phyloP scores from a whole-genome alignment of 2,329 filamentous ascomycete genomes.

The Fusarium sp. region DNA sequence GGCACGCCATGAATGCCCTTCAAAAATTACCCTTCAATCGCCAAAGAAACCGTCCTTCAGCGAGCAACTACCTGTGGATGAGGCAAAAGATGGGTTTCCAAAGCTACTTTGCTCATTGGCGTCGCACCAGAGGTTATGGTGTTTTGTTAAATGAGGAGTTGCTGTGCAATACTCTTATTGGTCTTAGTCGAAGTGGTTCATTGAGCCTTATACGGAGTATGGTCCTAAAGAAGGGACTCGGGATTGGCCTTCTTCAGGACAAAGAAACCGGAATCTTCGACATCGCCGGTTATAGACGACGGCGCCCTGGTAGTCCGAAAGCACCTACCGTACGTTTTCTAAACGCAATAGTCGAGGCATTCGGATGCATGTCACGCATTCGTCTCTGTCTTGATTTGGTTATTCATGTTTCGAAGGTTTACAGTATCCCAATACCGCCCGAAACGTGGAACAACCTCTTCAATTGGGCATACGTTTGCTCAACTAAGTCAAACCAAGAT shows the following conservation, averaged over 20 bases:
- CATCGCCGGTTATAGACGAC: slow-evolving; percentile 53
- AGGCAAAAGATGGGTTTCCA: slow-evolving; percentile 43
- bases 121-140: slow-evolving; percentile 41
- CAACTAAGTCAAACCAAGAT: slow-evolving; percentile 52
- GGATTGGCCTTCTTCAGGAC: slow-evolving; percentile 44
- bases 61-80: slow-evolving; percentile 47
- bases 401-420: slow-evolving; percentile 70
- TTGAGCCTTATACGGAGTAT: slow-evolving; percentile 51
- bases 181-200: slow-evolving; percentile 55
- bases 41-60: slow-evolving; percentile 29
- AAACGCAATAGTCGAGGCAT: slow-evolving; percentile 74
- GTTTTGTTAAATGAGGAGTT: slow-evolving; percentile 54
- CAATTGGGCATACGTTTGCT: slow-evolving; percentile 73
- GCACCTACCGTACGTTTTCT: slow-evolving; percentile 70
- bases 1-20: slow-evolving; percentile 48
- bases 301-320: slow-evolving; percentile 63
- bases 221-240: slow-evolving; percentile 50
- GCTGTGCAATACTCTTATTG: slow-evolving; percentile 57
- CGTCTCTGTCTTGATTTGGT: slow-evolving; percentile 68
- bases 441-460: slow-evolving; percentile 75
- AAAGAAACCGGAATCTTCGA: slow-evolving; percentile 32
- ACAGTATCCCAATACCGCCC: slow-evolving; percentile 67
- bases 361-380: slow-evolving; percentile 74
- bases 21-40: slow-evolving; percentile 50
- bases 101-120: slow-evolving; percentile 49